Evolutionary conservation across 768 basidiomycete genomes (phyloP).

Genomic region (Vararia minispora): DNA sequence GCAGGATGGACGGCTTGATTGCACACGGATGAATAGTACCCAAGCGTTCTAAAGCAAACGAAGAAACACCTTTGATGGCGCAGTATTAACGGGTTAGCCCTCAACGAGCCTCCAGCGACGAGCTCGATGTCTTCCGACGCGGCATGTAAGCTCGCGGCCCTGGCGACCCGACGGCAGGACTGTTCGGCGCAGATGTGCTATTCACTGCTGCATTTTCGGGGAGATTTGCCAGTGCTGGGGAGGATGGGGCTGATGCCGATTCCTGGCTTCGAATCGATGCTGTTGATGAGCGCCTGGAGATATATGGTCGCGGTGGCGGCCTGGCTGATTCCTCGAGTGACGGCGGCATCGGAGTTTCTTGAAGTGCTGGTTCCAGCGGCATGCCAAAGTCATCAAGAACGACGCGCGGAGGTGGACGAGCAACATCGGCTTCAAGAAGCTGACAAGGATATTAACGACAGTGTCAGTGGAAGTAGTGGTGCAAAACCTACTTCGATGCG

Average conservation of each 20-base stretch:
- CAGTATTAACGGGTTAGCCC: too few relatives aligned
- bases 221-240: neutral
- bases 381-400: constrained; percentile 41
- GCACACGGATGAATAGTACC: too few relatives aligned
- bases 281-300: constrained; percentile 1
- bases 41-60: too few relatives aligned
- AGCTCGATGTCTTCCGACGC: constrained; percentile 2
- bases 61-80: too few relatives aligned
- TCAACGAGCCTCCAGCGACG: neutral
- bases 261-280: neutral
- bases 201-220: neutral
- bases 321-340: neutral
- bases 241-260: neutral
- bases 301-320: neutral
- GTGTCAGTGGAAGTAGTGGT: neutral
- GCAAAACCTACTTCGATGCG: constrained; percentile 52
- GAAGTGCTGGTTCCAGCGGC: constrained; percentile 10
- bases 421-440: constrained; percentile 81
- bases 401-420: constrained; percentile 69
- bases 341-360: neutral
- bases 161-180: neutral
- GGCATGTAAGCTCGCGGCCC: constrained; percentile 1
- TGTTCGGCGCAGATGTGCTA: neutral
- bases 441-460: constrained; percentile 20
- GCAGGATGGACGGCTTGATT: too few relatives aligned